phyloP scores from a whole-genome alignment of 371 early-diverging fungal species.

The Smittium mucronatum region DNA sequence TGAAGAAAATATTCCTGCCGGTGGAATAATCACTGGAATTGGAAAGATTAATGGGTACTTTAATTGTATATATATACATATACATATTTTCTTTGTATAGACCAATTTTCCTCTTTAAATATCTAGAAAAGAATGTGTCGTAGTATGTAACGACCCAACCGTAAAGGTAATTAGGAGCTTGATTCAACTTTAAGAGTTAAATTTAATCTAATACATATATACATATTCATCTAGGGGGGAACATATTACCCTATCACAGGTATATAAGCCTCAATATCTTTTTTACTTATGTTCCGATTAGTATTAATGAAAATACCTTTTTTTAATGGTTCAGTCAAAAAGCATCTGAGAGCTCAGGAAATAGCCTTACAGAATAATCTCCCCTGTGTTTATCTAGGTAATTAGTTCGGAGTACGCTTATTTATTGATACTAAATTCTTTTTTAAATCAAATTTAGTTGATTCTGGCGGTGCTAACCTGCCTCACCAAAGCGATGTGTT shows the following conservation, averaged over 20 bases:
- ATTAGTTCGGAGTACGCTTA: too few species aligned
- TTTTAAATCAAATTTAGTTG: conserved; percentile 39
- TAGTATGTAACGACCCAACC: conserved; percentile 91
- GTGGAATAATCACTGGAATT: conserved; percentile 93
- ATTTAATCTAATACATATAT: conserved; percentile 30
- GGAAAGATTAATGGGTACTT: conserved; percentile 66
- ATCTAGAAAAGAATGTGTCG: conserved; percentile 74
- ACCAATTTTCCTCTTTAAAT: background rate
- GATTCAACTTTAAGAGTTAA: background rate
- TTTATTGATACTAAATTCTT: background rate
- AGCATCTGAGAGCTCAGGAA: conserved; percentile 96
- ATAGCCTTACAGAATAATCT: conserved; percentile 86
- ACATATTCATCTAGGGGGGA: conserved; percentile 53
- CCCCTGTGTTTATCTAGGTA: conserved; percentile 81
- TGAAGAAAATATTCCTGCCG: conserved; percentile 74
- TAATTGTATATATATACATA: background rate
- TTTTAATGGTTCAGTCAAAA: conserved; percentile 49
- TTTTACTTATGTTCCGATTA: too few species aligned
- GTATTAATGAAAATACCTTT: too few species aligned
- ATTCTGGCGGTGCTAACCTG: conserved; percentile 94
- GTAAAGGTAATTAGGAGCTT: conserved; percentile 44
- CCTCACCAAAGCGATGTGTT: conserved; percentile 93
- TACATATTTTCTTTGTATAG: background rate
- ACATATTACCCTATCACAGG: conserved; percentile 89
- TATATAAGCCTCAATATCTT: background rate